A percentile compares a stretch with the other conserved stretches of the same genome.
These are phyloP conservation scores for Tephrocybe rancida DNA, from an alignment of 768 basidiomycete genomes.

Conservation along the genomic window DNA sequence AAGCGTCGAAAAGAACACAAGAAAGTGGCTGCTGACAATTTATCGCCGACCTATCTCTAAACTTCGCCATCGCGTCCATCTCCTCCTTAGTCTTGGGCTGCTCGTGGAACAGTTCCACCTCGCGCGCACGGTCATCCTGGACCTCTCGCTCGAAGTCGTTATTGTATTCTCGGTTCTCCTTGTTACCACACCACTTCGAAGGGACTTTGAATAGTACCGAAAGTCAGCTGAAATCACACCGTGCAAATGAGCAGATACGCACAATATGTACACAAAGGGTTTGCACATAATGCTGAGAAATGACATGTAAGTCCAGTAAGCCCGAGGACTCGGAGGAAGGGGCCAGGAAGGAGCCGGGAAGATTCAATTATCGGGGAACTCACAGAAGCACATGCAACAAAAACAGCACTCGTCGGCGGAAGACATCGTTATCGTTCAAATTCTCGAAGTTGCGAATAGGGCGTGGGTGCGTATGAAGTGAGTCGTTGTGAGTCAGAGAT, in stretches of 20 bases:
- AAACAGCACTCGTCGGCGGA: constrained; percentile 7
- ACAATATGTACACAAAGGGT: constrained; percentile 15
- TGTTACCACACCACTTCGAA: constrained; percentile 17
- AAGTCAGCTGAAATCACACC: no score
- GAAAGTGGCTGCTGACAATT: constrained; percentile 2
- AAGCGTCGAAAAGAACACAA: background rate
- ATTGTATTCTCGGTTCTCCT: background rate
- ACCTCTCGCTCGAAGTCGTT: background rate
- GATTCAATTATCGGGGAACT: no score
- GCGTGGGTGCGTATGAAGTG: no score
- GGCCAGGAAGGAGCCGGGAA: no score
- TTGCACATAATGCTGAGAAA: constrained; percentile 10
- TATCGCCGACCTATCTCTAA: constrained; percentile 15
- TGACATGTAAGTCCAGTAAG: background rate
- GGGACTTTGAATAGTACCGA: constrained; percentile 8
- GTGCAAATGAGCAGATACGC: no score
- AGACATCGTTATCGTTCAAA: background rate
- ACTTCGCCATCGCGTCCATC: constrained; percentile 11
- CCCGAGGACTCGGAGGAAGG: no score
- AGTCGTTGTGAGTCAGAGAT: no score
- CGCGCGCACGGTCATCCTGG: background rate
- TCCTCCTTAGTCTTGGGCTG: constrained; percentile 8
- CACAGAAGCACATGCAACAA: constrained; percentile 15
- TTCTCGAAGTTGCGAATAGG: background rate
- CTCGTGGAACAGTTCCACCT: constrained; percentile 15